Evolutionary conservation across 2,329 filamentous ascomycete genomes (phyloP).

Genomic region (Cladosporium austrohemisphaericum): DNA sequence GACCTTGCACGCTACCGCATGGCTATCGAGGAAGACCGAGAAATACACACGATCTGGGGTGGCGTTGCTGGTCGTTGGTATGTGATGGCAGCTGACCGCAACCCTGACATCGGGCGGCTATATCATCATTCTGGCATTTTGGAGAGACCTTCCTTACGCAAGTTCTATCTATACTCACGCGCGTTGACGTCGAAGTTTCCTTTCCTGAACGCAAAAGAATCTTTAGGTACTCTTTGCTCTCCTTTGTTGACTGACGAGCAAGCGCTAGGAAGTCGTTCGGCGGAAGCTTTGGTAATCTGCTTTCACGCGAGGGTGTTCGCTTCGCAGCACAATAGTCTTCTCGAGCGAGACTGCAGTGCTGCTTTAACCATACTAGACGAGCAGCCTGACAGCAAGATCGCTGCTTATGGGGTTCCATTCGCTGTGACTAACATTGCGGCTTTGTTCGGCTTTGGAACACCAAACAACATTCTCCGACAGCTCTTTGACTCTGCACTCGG

Average conservation of each 20-base stretch:
- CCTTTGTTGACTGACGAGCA: slow-evolving; percentile 42
- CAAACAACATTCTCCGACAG: slow-evolving; percentile 48
- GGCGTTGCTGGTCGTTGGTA: slow-evolving; percentile 81
- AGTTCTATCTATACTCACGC: slow-evolving; percentile 70
- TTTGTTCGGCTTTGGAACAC: slow-evolving; percentile 52
- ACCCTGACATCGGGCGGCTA: slow-evolving; percentile 70
- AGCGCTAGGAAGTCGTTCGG: slow-evolving; percentile 34
- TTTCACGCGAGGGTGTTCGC: slow-evolving; percentile 64
- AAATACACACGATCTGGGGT: slow-evolving; percentile 69
- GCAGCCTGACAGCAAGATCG: slow-evolving; percentile 47
- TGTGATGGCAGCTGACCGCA: slow-evolving; percentile 71
- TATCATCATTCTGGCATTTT: slow-evolving; percentile 87
- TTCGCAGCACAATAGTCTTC: slow-evolving; percentile 45
- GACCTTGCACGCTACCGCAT: slow-evolving; percentile 83
- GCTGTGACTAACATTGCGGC: slow-evolving; percentile 54
- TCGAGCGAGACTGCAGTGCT: slow-evolving; percentile 43
- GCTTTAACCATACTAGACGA: slow-evolving; percentile 55
- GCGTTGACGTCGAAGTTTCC: slow-evolving; percentile 65
- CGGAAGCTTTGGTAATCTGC: slow-evolving; percentile 47
- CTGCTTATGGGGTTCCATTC: slow-evolving; percentile 50
- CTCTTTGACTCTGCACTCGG: slow-evolving; percentile 23
- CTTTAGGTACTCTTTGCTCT: slow-evolving; percentile 64
- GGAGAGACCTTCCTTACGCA: slow-evolving; percentile 65
- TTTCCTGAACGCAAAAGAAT: slow-evolving; percentile 66
- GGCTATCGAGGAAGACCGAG: slow-evolving; percentile 83